Evolutionary conservation across 2,329 filamentous ascomycete species (phyloP).

Genomic region (Clonostachys solani): DNA sequence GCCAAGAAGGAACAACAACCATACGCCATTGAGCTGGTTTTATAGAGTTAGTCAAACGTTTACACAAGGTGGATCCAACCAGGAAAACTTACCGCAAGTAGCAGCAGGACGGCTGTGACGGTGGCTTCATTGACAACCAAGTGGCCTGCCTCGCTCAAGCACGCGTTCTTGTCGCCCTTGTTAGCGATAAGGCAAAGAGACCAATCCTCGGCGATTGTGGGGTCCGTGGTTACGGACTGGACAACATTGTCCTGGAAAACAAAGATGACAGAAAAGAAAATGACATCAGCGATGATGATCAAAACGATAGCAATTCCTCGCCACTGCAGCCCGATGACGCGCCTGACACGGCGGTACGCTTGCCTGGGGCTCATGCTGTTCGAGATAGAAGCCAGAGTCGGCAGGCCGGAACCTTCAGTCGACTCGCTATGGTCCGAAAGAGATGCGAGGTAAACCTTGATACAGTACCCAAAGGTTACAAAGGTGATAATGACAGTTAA

Average conservation of each 20-base stretch:
- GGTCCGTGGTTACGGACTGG: slow-evolving; percentile 50
- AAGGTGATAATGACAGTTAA: slow-evolving; percentile 78
- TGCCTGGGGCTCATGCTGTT: slow-evolving; percentile 69
- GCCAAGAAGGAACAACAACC: slow-evolving; percentile 77
- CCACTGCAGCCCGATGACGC: slow-evolving; percentile 91
- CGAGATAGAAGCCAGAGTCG: slow-evolving; percentile 36
- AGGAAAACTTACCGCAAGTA: slow-evolving; percentile 64
- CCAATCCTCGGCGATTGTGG: slow-evolving; percentile 57
- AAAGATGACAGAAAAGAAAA: slow-evolving; percentile 91
- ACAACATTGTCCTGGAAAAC: slow-evolving; percentile 79
- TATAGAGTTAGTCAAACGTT: slow-evolving; percentile 13
- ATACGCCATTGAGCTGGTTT: slow-evolving; percentile 72
- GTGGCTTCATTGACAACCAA: slow-evolving; percentile 73
- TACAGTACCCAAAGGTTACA: slow-evolving; percentile 84
- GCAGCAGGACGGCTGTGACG: slow-evolving; percentile 74
- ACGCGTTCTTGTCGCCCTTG: slow-evolving; percentile 58
- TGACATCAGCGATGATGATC: slow-evolving; percentile 84
- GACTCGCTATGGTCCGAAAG: slow-evolving; percentile 68
- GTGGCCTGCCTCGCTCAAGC: slow-evolving; percentile 52
- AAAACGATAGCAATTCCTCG: slow-evolving; percentile 85
- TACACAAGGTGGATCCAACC: neutral
- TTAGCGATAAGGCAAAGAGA: slow-evolving; percentile 61
- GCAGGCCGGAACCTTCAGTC: slow-evolving; percentile 68
- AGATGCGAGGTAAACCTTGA: slow-evolving; percentile 88
- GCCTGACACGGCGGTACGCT: slow-evolving; percentile 80